Percentiles rank a stretch among this genome's conserved stretches.
These are phyloP conservation scores for Xerocomellus chrysenteron DNA, from an alignment of 768 basidiomycete species.

Conservation along the genomic window DNA sequence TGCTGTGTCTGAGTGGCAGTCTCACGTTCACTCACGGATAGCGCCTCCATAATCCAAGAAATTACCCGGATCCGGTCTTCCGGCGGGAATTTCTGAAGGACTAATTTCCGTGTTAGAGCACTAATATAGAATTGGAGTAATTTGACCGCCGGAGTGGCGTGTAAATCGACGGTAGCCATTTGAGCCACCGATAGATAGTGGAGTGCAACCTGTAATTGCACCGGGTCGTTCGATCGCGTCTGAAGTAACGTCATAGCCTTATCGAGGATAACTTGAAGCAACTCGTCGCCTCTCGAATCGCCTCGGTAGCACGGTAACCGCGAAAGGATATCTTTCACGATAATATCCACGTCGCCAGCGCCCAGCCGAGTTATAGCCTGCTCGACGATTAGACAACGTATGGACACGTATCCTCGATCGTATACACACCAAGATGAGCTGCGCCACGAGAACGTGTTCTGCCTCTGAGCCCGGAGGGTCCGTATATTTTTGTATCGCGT, in stretches of 20 bases:
- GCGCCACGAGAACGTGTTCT: slow-evolving; percentile 48
- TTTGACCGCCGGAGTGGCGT: slow-evolving; percentile 41
- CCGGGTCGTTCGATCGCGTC: slow-evolving; percentile 28
- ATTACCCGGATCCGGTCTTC: slow-evolving; percentile 48
- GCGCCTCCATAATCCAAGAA: slow-evolving; percentile 43
- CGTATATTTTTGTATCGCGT: slow-evolving; percentile 45
- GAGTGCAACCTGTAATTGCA: slow-evolving; percentile 37
- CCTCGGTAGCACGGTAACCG: slow-evolving; percentile 45
- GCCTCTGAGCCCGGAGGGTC: slow-evolving; percentile 41
- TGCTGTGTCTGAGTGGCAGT: slow-evolving; percentile 25
- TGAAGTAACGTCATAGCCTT: slow-evolving; percentile 37
- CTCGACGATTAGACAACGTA: slow-evolving; percentile 2
- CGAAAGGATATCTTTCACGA: slow-evolving; percentile 55
- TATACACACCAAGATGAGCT: slow-evolving; percentile 48
- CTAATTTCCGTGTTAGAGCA: slow-evolving; percentile 43
- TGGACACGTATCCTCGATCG: neutral
- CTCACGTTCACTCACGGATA: slow-evolving; percentile 39
- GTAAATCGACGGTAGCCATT: slow-evolving; percentile 42
- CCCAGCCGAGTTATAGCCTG: slow-evolving; percentile 53
- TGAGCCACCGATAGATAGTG: slow-evolving; percentile 48
- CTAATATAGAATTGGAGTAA: slow-evolving; percentile 55
- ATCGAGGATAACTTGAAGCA: slow-evolving; percentile 41
- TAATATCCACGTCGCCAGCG: slow-evolving; percentile 41
- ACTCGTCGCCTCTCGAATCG: slow-evolving; percentile 35
- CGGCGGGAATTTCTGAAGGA: slow-evolving; percentile 44